These are phyloP conservation scores for Fusarium tanahbumbuense DNA, from an alignment of 2,329 filamentous ascomycete species.

Conservation along the genomic window DNA sequence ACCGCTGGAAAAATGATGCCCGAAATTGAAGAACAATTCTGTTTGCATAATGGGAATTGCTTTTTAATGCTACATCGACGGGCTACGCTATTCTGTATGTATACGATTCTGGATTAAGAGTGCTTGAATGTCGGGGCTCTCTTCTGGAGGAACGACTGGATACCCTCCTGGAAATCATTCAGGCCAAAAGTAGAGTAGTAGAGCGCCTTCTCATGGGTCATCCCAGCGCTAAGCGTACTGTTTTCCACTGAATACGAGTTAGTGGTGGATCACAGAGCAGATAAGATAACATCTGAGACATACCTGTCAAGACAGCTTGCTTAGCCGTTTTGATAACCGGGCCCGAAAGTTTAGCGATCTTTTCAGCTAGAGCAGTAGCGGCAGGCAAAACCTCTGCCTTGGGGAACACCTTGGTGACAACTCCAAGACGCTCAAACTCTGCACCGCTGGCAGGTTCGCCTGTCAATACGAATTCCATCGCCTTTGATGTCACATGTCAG, in stretches of 20 bases:
- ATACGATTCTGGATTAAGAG: background rate
- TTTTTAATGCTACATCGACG: background rate
- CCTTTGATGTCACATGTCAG: slow-evolving; percentile 7
- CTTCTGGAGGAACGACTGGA: slow-evolving; percentile 28
- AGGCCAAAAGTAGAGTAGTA: slow-evolving; percentile 35
- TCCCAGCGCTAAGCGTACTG: slow-evolving; percentile 20
- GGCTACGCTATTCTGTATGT: background rate
- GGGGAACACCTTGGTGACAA: slow-evolving; percentile 35
- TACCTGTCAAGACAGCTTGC: slow-evolving; percentile 33
- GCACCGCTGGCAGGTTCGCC: slow-evolving; percentile 32
- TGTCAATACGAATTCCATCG: slow-evolving; percentile 34
- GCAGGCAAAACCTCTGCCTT: slow-evolving; percentile 19
- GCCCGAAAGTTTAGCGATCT: slow-evolving; percentile 23
- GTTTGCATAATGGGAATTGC: background rate
- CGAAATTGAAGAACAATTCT: background rate
- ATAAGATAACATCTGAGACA: background rate
- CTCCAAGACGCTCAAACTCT: slow-evolving; percentile 30
- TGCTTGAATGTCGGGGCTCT: slow-evolving; percentile 23
- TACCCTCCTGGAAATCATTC: slow-evolving; percentile 32
- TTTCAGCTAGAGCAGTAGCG: slow-evolving; percentile 22
- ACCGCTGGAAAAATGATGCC: background rate
- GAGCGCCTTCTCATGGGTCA: slow-evolving; percentile 31
- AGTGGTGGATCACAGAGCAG: background rate
- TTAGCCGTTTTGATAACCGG: slow-evolving; percentile 31
- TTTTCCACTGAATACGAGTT: slow-evolving; percentile 19